phyloP scores from a whole-genome alignment of 805 yeast species.

The Kodamaea kaohsiungensis region DNA sequence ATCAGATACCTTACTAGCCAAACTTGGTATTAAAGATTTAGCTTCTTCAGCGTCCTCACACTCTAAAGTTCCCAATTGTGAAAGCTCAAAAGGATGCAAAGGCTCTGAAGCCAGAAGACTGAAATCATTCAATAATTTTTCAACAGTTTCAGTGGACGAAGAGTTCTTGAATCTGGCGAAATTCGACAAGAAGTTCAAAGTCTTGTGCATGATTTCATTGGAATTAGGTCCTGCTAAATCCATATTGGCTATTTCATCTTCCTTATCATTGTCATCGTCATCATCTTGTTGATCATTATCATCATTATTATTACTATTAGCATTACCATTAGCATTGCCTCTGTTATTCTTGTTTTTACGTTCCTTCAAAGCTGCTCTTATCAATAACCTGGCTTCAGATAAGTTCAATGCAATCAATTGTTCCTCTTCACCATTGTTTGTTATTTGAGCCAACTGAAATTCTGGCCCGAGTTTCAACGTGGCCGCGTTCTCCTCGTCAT shows the following conservation, averaged over 20 bases:
- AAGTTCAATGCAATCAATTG: slow-evolving; percentile 82
- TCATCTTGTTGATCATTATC: slow-evolving; percentile 27
- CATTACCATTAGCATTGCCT: slow-evolving; percentile 23
- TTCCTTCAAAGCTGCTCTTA: slow-evolving; percentile 85
- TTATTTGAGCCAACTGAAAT: slow-evolving; percentile 76
- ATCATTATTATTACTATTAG: background rate
- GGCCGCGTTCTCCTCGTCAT: slow-evolving; percentile 92
- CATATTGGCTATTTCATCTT: slow-evolving; percentile 47
- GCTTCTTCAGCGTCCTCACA: slow-evolving; percentile 99
- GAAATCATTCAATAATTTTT: slow-evolving; percentile 77
- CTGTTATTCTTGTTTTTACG: slow-evolving; percentile 41
- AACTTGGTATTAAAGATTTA: slow-evolving; percentile 87
- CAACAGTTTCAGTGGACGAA: slow-evolving; percentile 91
- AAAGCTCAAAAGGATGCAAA: slow-evolving; percentile 93
- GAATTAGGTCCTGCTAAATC: slow-evolving; percentile 68
- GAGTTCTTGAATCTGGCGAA: slow-evolving; percentile 92
- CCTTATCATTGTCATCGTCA: slow-evolving; percentile 41
- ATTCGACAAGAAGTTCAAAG: slow-evolving; percentile 79
- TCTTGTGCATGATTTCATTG: slow-evolving; percentile 86
- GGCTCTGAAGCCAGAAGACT: slow-evolving; percentile 46
- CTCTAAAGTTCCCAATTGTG: slow-evolving; percentile 86
- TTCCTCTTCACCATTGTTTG: slow-evolving; percentile 76
- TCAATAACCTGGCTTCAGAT: slow-evolving; percentile 85
- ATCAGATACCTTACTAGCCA: slow-evolving; percentile 77
- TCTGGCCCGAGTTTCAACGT: slow-evolving; percentile 88